These are phyloP conservation scores for Floccularia luteovirens DNA, from an alignment of 768 basidiomycete genomes.

Conservation along the genomic window DNA sequence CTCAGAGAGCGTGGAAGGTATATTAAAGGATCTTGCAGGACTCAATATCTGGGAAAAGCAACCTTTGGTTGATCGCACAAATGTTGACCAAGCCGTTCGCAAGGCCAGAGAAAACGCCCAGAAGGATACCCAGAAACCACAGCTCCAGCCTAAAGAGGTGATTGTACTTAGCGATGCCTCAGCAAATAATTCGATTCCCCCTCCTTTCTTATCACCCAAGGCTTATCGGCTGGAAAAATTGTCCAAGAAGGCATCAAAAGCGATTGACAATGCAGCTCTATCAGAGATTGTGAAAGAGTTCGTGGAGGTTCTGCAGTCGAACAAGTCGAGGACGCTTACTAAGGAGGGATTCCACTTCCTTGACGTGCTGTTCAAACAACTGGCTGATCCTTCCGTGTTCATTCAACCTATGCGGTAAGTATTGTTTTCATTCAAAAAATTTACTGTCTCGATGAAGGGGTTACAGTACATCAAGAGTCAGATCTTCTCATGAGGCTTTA, in stretches of 20 bases:
- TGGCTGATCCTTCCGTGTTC: constrained; percentile 60
- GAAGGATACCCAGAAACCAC: constrained; percentile 12
- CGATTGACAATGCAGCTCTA: constrained; percentile 49
- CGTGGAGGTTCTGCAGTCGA: constrained; percentile 51
- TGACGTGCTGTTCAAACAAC: constrained; percentile 62
- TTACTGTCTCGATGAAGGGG: neutral
- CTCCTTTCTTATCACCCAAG: constrained; percentile 34
- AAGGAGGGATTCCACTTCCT: constrained; percentile 68
- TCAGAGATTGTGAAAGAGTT: constrained; percentile 52
- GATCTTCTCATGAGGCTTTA: constrained; percentile 26
- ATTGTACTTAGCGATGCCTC: constrained; percentile 43
- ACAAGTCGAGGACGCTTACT: constrained; percentile 58
- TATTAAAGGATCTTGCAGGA: constrained; percentile 53
- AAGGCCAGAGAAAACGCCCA: constrained; percentile 22
- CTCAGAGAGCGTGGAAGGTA: constrained; percentile 40
- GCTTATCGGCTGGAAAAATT: constrained; percentile 45
- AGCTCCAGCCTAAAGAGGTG: constrained; percentile 15
- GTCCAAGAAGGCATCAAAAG: constrained; percentile 29
- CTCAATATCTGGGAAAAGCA: constrained; percentile 47
- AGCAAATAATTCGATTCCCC: constrained; percentile 18
- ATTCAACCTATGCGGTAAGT: constrained; percentile 46
- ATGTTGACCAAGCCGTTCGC: constrained; percentile 30
- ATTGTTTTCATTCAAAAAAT: constrained; percentile 3
- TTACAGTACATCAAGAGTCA: no score
- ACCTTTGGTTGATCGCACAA: constrained; percentile 44